Percentiles rank a stretch among this genome's conserved stretches.
Conservation (phyloP, 164 flowering plant species). For the Chloranthus sessilifolius region DNA sequence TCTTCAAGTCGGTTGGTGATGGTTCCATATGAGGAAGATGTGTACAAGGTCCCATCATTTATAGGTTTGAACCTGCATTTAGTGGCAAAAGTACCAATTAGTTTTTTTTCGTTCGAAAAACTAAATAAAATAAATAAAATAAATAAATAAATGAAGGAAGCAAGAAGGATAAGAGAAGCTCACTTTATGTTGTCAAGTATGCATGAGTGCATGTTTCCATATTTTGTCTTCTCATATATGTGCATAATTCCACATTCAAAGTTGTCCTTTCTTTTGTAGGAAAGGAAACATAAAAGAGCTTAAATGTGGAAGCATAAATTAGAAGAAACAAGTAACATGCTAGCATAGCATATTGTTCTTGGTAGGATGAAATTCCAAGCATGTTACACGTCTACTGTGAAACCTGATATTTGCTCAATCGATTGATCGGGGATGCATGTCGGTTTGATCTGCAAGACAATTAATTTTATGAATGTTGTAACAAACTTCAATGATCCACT, state of each 20-base stretch:
- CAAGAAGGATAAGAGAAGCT: conserved; percentile 14
- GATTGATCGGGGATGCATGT: conserved; percentile 69
- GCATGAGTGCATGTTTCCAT: conserved; percentile 73
- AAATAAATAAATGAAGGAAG: background rate
- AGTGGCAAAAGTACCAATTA: background rate
- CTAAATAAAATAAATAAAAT: background rate
- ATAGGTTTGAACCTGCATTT: conserved; percentile 58
- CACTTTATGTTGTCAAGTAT: conserved; percentile 81
- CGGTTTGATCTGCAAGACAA: conserved; percentile 63
- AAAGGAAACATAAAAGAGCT: conserved; percentile 6
- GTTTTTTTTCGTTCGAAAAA: background rate
- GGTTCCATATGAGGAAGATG: conserved; percentile 95
- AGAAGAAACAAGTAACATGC: no score
- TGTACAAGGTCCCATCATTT: conserved; percentile 70
- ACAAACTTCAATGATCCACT: no score
- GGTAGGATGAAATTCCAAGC: conserved; percentile 94
- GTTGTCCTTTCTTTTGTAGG: conserved; percentile 81
- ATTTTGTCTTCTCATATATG: conserved; percentile 73
- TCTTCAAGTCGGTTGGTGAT: conserved; percentile 80
- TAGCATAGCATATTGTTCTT: conserved; percentile 63
- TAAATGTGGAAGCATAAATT: background rate
- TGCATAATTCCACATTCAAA: conserved; percentile 91
- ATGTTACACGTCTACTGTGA: conserved; percentile 85
- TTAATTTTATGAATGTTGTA: no score
- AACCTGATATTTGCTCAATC: conserved; percentile 76